phyloP scores from a whole-genome alignment of 805 yeast genomes.

The Saturnispora diversa region DNA sequence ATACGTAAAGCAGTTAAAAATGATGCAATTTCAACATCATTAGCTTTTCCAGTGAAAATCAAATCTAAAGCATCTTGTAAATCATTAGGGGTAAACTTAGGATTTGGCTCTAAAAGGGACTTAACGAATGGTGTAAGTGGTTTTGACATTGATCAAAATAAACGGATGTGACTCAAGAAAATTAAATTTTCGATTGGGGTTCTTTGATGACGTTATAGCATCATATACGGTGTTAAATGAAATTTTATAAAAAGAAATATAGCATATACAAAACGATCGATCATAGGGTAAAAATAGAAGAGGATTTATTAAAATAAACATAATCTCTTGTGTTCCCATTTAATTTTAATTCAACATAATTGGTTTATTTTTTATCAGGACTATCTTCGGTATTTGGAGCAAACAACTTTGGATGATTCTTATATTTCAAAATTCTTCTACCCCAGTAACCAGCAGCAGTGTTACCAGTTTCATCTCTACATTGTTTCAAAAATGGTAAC shows the following conservation, averaged over 20 bases:
- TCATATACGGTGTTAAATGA: too few relatives aligned
- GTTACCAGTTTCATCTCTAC: slow-evolving; percentile 93
- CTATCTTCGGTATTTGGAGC: slow-evolving; percentile 16
- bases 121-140: slow-evolving; percentile 51
- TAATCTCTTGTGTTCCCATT: too few relatives aligned
- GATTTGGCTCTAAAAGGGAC: slow-evolving; percentile 53
- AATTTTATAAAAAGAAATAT: neutral
- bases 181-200: neutral
- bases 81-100: slow-evolving; percentile 55
- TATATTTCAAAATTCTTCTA: slow-evolving; percentile 54
- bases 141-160: slow-evolving; percentile 15
- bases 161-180: neutral
- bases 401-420: slow-evolving; percentile 21
- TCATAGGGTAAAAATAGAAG: neutral
- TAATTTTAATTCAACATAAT: too few relatives aligned
- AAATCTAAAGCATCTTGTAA: slow-evolving; percentile 52
- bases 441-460: slow-evolving; percentile 94
- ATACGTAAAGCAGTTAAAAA: slow-evolving; percentile 73
- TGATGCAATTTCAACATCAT: slow-evolving; percentile 65
- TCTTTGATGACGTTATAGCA: too few relatives aligned
- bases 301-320: too few relatives aligned
- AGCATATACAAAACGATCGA: neutral
- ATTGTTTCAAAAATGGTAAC: slow-evolving; percentile 87
- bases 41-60: slow-evolving; percentile 52
- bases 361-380: too few relatives aligned